Conservation (phyloP, 352 stramenopile species). For the Aphanomyces cochlioides region DNA sequence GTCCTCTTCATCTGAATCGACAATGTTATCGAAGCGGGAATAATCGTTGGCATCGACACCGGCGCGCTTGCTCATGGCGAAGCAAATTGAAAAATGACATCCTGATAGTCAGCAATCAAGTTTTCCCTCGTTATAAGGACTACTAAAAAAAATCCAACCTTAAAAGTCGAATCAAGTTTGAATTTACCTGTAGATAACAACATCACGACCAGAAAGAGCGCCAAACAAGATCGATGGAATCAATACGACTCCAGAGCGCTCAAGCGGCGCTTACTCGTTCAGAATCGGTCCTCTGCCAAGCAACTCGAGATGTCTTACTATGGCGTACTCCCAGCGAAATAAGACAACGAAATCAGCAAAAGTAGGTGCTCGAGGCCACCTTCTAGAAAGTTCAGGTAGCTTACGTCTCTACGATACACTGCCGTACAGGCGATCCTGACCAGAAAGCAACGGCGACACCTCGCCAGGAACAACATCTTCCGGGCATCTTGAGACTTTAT, state of each 20-base stretch:
- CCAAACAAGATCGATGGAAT: too few relatives aligned
- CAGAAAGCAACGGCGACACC: not conserved
- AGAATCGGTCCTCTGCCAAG: too few relatives aligned
- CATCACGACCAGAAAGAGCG: not conserved
- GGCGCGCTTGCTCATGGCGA: conserved; percentile 4
- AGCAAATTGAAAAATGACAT: not conserved
- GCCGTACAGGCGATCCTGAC: too few relatives aligned
- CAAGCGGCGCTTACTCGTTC: too few relatives aligned
- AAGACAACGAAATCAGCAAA: too few relatives aligned
- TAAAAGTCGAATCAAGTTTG: not conserved
- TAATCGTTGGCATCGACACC: conserved; percentile 77
- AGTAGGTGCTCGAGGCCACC: too few relatives aligned
- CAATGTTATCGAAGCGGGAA: conserved; percentile 79
- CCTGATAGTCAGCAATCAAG: not conserved
- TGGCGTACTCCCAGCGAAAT: too few relatives aligned
- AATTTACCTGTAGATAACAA: not conserved
- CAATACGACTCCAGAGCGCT: too few relatives aligned
- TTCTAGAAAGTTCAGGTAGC: too few relatives aligned
- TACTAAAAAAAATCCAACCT: not conserved
- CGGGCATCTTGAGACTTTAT: too few relatives aligned
- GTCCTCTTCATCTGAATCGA: conserved; percentile 40
- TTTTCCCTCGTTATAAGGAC: conserved; percentile 6
- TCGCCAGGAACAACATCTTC: not conserved
- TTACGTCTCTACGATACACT: too few relatives aligned
- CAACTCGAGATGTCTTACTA: too few relatives aligned